Evolutionary conservation across 768 basidiomycete genomes (phyloP).

Genomic region (Mycena rosella): DNA sequence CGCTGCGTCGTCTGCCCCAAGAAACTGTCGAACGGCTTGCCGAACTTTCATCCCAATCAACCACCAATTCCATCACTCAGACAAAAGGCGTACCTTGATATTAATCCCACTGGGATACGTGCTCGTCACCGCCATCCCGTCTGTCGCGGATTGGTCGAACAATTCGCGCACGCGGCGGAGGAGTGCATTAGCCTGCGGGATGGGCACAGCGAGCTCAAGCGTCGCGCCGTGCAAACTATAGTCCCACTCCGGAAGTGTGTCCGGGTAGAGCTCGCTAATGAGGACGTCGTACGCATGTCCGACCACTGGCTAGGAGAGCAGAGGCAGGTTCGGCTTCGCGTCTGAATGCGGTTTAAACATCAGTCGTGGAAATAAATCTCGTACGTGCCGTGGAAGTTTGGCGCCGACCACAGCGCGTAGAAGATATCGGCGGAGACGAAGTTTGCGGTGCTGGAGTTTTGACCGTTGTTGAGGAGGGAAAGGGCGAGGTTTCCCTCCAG

Average conservation of each 20-base stretch:
- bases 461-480: slow-evolving; percentile 47
- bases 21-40: slow-evolving; percentile 52
- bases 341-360: slow-evolving; percentile 34
- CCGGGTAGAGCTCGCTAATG: slow-evolving; percentile 52
- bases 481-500: slow-evolving; percentile 46
- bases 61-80: slow-evolving; percentile 1
- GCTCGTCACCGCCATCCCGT: slow-evolving; percentile 51
- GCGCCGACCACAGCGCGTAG: slow-evolving; percentile 47
- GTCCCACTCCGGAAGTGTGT: slow-evolving; percentile 50
- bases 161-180: slow-evolving; percentile 49
- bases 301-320: slow-evolving; percentile 51
- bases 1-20: slow-evolving; percentile 52
- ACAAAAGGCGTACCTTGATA: slow-evolving; percentile 44
- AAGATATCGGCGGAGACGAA: slow-evolving; percentile 50
- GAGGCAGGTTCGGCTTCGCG: slow-evolving; percentile 45
- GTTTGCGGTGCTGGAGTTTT: slow-evolving; percentile 49
- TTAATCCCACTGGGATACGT: slow-evolving; percentile 53
- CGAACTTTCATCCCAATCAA: slow-evolving; percentile 41
- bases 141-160: slow-evolving; percentile 48
- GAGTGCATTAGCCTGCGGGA: slow-evolving; percentile 47
- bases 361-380: too few species aligned
- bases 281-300: slow-evolving; percentile 54
- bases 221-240: slow-evolving; percentile 51
- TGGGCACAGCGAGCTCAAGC: slow-evolving; percentile 51
- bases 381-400: slow-evolving; percentile 51